Percentiles rank a stretch among this genome's conserved stretches.
phyloP scores from a whole-genome alignment of 768 basidiomycete species.

The Rhizopogon vesiculosus region DNA sequence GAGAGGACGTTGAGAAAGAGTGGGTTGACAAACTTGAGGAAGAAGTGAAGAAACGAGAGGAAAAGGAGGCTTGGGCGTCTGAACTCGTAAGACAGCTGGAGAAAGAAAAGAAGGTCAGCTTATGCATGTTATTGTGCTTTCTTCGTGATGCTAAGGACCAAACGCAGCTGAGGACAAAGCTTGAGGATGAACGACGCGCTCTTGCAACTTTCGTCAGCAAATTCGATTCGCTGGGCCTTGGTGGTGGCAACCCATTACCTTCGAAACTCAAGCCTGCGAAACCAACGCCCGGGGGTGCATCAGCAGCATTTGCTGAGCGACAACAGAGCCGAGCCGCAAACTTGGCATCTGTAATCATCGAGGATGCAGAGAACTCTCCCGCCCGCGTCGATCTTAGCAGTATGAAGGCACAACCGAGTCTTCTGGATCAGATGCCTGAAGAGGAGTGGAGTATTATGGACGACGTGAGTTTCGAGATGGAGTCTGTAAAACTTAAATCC shows the following conservation, averaged over 20 bases:
- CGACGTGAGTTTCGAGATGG: slow-evolving; percentile 53
- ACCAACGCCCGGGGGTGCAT: slow-evolving; percentile 48
- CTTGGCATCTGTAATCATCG: slow-evolving; percentile 19
- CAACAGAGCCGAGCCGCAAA: slow-evolving; percentile 30
- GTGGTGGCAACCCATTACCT: slow-evolving; percentile 28
- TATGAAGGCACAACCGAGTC: slow-evolving; percentile 39
- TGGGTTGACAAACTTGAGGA: slow-evolving; percentile 58
- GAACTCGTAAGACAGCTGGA: slow-evolving; percentile 75
- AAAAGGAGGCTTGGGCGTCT: slow-evolving; percentile 67
- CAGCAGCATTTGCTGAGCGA: slow-evolving; percentile 44
- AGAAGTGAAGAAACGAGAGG: slow-evolving; percentile 56
- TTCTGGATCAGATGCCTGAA: slow-evolving; percentile 59
- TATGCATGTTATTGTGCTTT: background rate
- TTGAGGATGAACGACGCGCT: slow-evolving; percentile 77
- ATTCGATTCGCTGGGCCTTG: slow-evolving; percentile 70
- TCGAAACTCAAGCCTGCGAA: slow-evolving; percentile 44
- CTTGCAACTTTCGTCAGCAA: slow-evolving; percentile 77
- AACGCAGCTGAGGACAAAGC: slow-evolving; percentile 46
- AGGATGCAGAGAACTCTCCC: slow-evolving; percentile 44
- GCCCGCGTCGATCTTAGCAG: slow-evolving; percentile 35
- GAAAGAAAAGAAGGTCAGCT: slow-evolving; percentile 65
- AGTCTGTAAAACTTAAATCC: slow-evolving; percentile 15
- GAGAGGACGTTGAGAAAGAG: slow-evolving; percentile 73
- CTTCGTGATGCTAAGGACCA: background rate
- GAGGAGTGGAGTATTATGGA: slow-evolving; percentile 43